Conservation (phyloP, 2,329 filamentous ascomycete species). For the Neoascochyta sp. region DNA sequence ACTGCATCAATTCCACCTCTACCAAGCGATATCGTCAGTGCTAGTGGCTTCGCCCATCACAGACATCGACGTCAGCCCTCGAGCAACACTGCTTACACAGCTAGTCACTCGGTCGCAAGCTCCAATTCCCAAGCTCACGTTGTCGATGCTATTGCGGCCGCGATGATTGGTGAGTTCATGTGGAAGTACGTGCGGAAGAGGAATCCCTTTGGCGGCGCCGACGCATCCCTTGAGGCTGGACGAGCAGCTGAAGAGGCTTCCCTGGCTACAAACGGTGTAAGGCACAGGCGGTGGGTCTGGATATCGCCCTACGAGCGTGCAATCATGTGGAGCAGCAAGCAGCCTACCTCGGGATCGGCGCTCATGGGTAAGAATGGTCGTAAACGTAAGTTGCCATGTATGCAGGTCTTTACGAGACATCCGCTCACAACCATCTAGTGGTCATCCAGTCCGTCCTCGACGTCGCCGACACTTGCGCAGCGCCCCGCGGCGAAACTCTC, state of each 20-base stretch:
- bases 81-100: constrained; percentile 57
- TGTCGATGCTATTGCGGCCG: constrained; percentile 94
- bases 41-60: constrained; percentile 34
- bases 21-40: constrained; percentile 64
- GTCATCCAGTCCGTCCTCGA: constrained; percentile 94
- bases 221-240: constrained; percentile 49
- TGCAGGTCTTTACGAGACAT: background rate
- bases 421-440: constrained; percentile 53
- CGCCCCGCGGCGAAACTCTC: constrained; percentile 67
- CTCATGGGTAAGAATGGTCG: constrained; percentile 91
- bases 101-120: constrained; percentile 54
- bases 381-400: constrained; percentile 64
- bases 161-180: constrained; percentile 98
- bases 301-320: constrained; percentile 92
- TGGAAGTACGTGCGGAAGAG: constrained; percentile 83
- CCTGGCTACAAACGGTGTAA: constrained; percentile 66
- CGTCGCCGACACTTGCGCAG: constrained; percentile 86
- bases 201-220: constrained; percentile 82
- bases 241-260: constrained; percentile 53
- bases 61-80: constrained; percentile 59
- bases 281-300: constrained; percentile 98
- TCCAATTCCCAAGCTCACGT: constrained; percentile 69
- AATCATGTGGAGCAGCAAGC: constrained; percentile 98
- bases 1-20: constrained; percentile 70
- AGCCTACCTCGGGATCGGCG: constrained; percentile 81